A percentile compares a stretch with the other conserved stretches of the same genome.
phyloP scores from a whole-genome alignment of 2,329 filamentous ascomycete species.

The Phyllosticta citribraziliensis region DNA sequence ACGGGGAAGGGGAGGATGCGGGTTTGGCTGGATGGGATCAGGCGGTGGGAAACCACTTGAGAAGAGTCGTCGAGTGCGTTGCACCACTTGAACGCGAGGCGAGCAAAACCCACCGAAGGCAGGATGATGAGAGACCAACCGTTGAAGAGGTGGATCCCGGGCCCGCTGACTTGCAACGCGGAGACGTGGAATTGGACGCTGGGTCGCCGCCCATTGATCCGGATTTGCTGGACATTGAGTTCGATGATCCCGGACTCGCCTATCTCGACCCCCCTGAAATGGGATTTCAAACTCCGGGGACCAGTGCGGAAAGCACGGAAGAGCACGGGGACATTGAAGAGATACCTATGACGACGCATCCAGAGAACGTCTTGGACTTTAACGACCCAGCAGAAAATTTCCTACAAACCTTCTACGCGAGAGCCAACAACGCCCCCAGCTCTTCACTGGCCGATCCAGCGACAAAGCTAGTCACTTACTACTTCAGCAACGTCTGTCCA shows the following conservation, averaged over 20 bases:
- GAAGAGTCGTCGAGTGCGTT: slow-evolving; percentile 1
- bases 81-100: background rate
- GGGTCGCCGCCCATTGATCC: background rate
- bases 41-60: background rate
- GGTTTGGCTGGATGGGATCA: background rate
- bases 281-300: background rate
- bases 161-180: background rate
- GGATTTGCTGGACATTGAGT: background rate
- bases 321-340: background rate
- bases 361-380: background rate
- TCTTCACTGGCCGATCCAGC: slow-evolving; percentile 34
- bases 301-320: background rate
- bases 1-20: background rate
- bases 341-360: background rate
- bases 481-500: slow-evolving; percentile 52
- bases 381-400: background rate
- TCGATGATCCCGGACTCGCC: background rate
- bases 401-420: background rate
- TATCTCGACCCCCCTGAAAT: background rate
- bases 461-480: slow-evolving; percentile 51
- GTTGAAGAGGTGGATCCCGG: background rate
- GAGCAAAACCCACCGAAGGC: background rate
- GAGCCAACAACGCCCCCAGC: background rate
- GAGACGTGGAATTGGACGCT: background rate
- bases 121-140: background rate